Base-by-base conservation (phyloP, 495 filamentous ascomycete species). In the Trichoderma orchidacearum region DNA sequence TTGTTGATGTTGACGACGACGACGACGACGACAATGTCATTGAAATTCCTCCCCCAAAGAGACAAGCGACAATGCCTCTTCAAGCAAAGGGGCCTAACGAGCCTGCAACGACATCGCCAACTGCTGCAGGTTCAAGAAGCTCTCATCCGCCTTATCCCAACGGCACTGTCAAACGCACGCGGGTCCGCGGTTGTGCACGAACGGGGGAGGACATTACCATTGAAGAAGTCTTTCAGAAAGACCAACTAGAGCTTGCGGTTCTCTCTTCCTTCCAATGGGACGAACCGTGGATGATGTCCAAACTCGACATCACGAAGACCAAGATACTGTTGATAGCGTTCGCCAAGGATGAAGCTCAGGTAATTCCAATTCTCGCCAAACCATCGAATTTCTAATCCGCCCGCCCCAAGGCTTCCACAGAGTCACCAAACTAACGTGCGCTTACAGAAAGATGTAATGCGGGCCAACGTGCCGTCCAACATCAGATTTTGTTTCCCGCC, bases 231-330 rank as follows among this genome's bases (percentile, higher is more conserved):
- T 68, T 98, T 0, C 85, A 94, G 64, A 80, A 78, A 36, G 65
- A 76, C 5, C 77, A 85, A 32, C 75, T 96, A 0, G 71, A 84
- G 18, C 72, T 89, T 21, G 93, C 90, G 0, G 79, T 97, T 1
- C 69, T 98, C 3, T 93, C 89, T 60, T 86, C 92, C 1, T 98
- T 85, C 58, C 79, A 92, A 61, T 90, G 89, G 84, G 87, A 96
- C 61, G 76, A 83, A 21, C 56, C 61, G 34, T 78, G 71, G 69
- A 48, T 78, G 60, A 15, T 75, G 17, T 66, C 68, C 31, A 77
- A 75, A 60, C 58, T 76, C 32, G 61, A 75, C 55, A 58, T 64
- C 27, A 35, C 50, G 1, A 68, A 56, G 53, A 75, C 75, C 18
- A 76, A 74, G 62, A 34, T 78, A 9, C 51, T 75, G 9, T 62